phyloP scores from a whole-genome alignment of 352 stramenopile species.

The Phytopythium cucurbitacearum region DNA sequence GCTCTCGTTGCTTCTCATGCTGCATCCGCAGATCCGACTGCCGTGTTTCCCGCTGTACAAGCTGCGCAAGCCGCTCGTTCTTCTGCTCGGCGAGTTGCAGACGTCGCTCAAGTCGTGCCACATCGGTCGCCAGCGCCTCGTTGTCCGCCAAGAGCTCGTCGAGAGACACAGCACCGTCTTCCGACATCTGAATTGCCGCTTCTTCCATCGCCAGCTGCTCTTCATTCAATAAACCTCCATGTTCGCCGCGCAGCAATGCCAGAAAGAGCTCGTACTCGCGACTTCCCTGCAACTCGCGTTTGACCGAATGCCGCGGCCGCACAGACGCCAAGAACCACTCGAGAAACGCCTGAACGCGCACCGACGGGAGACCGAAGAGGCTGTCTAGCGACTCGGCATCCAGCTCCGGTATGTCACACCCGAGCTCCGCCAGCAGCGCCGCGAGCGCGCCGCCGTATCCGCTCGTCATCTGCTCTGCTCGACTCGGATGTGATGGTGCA shows the following conservation, averaged over 20 bases:
- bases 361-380: slow-evolving; percentile 33
- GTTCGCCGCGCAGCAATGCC: slow-evolving; percentile 11
- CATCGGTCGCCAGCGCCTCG: slow-evolving; percentile 18
- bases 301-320: slow-evolving; percentile 23
- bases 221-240: slow-evolving; percentile 9
- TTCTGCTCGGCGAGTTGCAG: slow-evolving; percentile 16
- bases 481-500: not conserved
- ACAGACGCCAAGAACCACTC: slow-evolving; percentile 34
- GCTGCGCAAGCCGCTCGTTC: slow-evolving; percentile 20
- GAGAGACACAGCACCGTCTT: slow-evolving; percentile 16
- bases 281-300: slow-evolving; percentile 11
- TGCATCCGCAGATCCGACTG: slow-evolving; percentile 5
- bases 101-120: slow-evolving; percentile 21
- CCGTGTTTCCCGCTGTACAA: slow-evolving; percentile 17
- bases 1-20: too few species aligned
- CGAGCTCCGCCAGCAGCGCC: slow-evolving; percentile 28
- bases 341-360: slow-evolving; percentile 40
- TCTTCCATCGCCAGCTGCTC: slow-evolving; percentile 20
- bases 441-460: slow-evolving; percentile 26
- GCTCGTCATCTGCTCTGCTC: not conserved
- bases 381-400: slow-evolving; percentile 26
- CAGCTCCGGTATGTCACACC: slow-evolving; percentile 20
- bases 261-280: slow-evolving; percentile 26
- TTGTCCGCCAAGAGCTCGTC: slow-evolving; percentile 18
- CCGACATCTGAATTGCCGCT: slow-evolving; percentile 6